phyloP scores from a whole-genome alignment of 2,329 filamentous ascomycete species.

The Bertia moriformis region DNA sequence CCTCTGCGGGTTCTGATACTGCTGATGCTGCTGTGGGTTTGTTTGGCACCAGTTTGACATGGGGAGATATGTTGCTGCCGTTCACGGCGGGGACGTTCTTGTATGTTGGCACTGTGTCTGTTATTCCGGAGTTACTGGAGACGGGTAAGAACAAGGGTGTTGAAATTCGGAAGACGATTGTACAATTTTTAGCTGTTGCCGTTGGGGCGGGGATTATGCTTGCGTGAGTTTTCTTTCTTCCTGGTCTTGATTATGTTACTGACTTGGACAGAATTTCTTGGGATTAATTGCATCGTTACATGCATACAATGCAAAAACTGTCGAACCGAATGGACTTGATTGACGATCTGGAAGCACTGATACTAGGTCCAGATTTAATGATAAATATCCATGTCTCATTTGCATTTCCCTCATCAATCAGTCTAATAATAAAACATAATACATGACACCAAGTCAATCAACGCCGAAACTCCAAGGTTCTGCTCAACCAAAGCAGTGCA shows the following conservation, averaged over 20 bases:
- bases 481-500: too few relatives aligned
- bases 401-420: too few relatives aligned
- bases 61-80: constrained; percentile 82
- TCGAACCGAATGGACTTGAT: too few relatives aligned
- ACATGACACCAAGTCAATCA: too few relatives aligned
- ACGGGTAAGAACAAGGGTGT: constrained; percentile 63
- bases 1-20: constrained; percentile 17
- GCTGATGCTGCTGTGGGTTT: constrained; percentile 44
- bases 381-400: too few relatives aligned
- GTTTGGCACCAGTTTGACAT: constrained; percentile 72
- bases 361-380: too few relatives aligned
- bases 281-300: not conserved
- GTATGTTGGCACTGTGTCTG: constrained; percentile 87
- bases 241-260: not conserved
- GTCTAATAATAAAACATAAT: too few relatives aligned
- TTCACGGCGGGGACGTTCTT: constrained; percentile 94
- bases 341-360: too few relatives aligned
- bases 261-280: not conserved
- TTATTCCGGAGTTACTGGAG: constrained; percentile 87
- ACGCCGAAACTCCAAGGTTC: too few relatives aligned
- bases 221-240: not conserved
- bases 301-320: too few relatives aligned
- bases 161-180: constrained; percentile 68
- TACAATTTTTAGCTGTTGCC: constrained; percentile 76
- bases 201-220: constrained; percentile 88